Percentiles rank a stretch among this genome's conserved stretches.
Conservation (phyloP, 78 protist species). For the Cavenderia fasciculata region DNA sequence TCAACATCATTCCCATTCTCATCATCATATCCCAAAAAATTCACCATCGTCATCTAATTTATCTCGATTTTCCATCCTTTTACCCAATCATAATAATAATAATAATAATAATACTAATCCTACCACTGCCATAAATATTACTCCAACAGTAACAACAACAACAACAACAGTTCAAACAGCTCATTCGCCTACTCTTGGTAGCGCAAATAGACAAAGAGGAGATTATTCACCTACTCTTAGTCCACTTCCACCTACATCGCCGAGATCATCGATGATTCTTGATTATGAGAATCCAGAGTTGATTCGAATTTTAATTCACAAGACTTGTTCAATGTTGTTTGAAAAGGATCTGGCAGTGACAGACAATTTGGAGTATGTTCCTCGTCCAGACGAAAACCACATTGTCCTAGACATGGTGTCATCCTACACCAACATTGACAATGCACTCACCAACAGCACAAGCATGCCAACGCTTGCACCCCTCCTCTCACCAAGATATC, state of each 20-base stretch:
- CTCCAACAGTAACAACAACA: not conserved
- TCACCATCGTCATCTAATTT: not conserved
- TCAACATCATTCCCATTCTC: too few relatives aligned
- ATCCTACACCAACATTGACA: not conserved
- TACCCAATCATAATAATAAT: conserved; percentile 13
- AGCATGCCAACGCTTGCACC: not conserved
- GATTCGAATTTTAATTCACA: conserved; percentile 36
- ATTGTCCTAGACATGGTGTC: not conserved
- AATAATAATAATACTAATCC: not conserved
- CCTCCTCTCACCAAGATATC: conserved; percentile 25
- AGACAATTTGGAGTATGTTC: conserved; percentile 2
- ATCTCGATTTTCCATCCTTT: conserved; percentile 42
- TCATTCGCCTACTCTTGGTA: too few relatives aligned
- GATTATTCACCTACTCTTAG: not conserved
- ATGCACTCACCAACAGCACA: not conserved
- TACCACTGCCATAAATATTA: not conserved
- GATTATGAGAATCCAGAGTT: conserved; percentile 36
- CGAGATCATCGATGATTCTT: conserved; percentile 39
- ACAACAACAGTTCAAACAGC: not conserved
- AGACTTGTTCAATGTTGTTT: conserved; percentile 55
- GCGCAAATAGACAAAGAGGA: not conserved
- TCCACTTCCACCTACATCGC: conserved; percentile 72
- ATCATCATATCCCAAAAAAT: too few relatives aligned
- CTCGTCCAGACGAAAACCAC: not conserved
- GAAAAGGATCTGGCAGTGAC: conserved; percentile 37